Evolutionary conservation across 192 early-diverging fungal genomes (phyloP), one percentile per base, ranked within the genome.

Genomic region (Linnemannia hyalina): DNA sequence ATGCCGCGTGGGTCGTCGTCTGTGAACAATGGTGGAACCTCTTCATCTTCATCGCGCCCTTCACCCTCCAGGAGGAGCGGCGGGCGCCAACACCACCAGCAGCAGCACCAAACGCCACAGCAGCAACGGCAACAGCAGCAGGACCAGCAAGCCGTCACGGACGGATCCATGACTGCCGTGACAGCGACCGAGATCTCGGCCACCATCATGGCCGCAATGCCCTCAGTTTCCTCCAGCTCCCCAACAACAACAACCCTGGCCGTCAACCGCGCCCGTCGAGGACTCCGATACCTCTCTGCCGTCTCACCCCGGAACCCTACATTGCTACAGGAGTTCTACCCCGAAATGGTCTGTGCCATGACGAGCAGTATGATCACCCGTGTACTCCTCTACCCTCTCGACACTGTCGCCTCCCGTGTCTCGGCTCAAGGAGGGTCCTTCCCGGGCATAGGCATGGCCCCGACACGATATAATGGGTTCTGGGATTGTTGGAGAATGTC

Each of bases 301-400:
- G 76, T 78, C 1, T 68, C 78, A 18, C 78, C 84, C 1, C 55
- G 72, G 18, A 81, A 86, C 76, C 84, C 84, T 6, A 86, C 82
- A 0, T 73, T 89, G n/a, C 20, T 90, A 36, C 84, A 87, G 47
- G 85, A 89, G 35, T 92, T 89, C 49, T 92, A 90, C 75, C 88
- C 91, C 4, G 91, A 92, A 55, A 88, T 92, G 47, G 89, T 89
- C 26, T 90, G 89, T 73, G 88, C 87, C 18, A 82, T 92, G 40
- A 75, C 88, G 13, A 90, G 89, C 57, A 89, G 85, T 52, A 89
- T 92, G 60, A 47, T 90, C 22, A 87, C 89, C 3, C 81, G 90
- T 6, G 83, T 87, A 15, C 6, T 92, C 44, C 73, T 89, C 38
- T 90, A 90, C 71, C 91, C 91, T 6, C 71, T 89, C 2, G 91